A percentile compares a stretch with the other conserved stretches of the same genome.
These are phyloP conservation scores for Carallia pectinifolia DNA, from an alignment of 345 rosid genomes.

Conservation along the genomic window DNA sequence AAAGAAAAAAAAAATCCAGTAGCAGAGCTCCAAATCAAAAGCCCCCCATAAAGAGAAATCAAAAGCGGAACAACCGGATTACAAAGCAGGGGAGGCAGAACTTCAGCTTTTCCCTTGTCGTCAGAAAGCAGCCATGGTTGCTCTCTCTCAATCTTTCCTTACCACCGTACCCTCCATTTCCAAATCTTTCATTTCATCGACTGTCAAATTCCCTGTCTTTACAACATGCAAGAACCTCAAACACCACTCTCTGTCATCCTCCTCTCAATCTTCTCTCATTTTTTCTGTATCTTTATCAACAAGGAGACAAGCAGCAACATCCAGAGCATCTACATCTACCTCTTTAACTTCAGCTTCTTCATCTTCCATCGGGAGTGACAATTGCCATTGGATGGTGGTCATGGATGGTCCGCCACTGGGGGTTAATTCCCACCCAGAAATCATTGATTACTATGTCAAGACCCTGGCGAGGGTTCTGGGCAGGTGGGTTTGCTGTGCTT, in stretches of 20 bases:
- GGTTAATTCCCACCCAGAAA: constrained; percentile 45
- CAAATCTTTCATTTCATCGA: constrained; percentile 5
- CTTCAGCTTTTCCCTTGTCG: background rate
- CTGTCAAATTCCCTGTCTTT: constrained; percentile 10
- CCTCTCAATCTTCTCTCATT: constrained; percentile 7
- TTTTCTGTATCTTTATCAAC: constrained; percentile 22
- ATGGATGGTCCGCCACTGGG: constrained; percentile 51
- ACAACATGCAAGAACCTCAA: constrained; percentile 13
- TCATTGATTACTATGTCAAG: constrained; percentile 58
- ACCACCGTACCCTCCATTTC: constrained; percentile 15
- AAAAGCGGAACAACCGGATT: no score
- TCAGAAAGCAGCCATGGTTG: constrained; percentile 29
- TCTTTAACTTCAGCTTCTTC: constrained; percentile 23
- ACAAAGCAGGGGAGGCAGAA: no score
- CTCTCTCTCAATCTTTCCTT: constrained; percentile 20
- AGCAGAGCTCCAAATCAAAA: no score
- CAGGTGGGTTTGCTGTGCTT: constrained; percentile 38
- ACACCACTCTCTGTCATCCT: constrained; percentile 16
- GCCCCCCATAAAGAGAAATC: no score
- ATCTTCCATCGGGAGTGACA: constrained; percentile 14
- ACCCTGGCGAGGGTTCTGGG: constrained; percentile 54
- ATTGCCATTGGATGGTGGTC: constrained; percentile 61
- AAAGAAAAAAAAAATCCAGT: no score
- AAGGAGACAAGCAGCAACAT: background rate
- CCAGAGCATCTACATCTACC: constrained; percentile 26